phyloP scores from a whole-genome alignment of 768 basidiomycete species.

The Xanthoconium stramineum region DNA sequence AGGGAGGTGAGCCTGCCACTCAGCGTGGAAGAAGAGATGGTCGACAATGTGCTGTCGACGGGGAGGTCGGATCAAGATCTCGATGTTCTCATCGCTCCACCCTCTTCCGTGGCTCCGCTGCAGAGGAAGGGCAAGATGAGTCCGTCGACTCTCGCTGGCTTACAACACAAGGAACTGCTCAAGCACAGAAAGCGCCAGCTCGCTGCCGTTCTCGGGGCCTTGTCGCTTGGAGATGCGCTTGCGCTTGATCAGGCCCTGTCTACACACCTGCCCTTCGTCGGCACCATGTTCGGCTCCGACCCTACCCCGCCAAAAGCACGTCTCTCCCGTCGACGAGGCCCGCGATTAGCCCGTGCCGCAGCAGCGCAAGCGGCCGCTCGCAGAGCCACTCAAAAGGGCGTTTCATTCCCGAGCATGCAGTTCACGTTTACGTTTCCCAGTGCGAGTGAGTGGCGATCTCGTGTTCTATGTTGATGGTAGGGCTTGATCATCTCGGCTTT shows the following conservation, averaged over 20 bases:
- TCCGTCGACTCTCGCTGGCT: slow-evolving; percentile 60
- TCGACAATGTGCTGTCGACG: slow-evolving; percentile 27
- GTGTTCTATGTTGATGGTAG: slow-evolving; percentile 18
- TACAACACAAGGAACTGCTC: slow-evolving; percentile 74
- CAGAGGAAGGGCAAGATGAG: slow-evolving; percentile 46
- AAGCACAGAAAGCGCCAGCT: slow-evolving; percentile 68
- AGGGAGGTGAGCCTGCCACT: slow-evolving; percentile 42
- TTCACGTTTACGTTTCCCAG: slow-evolving; percentile 65
- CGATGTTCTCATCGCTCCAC: slow-evolving; percentile 18
- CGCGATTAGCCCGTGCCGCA: slow-evolving; percentile 49
- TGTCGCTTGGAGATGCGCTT: slow-evolving; percentile 65
- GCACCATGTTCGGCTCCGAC: slow-evolving; percentile 35
- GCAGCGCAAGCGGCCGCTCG: slow-evolving; percentile 17
- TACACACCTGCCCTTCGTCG: slow-evolving; percentile 33
- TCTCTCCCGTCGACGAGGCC: slow-evolving; percentile 51
- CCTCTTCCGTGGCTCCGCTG: slow-evolving; percentile 19
- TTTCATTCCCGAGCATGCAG: slow-evolving; percentile 46
- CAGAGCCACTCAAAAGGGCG: slow-evolving; percentile 22
- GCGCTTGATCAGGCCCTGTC: slow-evolving; percentile 78
- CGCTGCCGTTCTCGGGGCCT: slow-evolving; percentile 62
- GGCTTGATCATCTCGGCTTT: slow-evolving; percentile 28
- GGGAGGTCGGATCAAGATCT: slow-evolving; percentile 25
- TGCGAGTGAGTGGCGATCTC: slow-evolving; percentile 60
- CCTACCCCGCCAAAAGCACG: slow-evolving; percentile 39
- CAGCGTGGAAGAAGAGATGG: slow-evolving; percentile 42